These are phyloP conservation scores for Cardamine chenopodiifolia DNA, from an alignment of 345 rosid genomes.

Conservation along the genomic window DNA sequence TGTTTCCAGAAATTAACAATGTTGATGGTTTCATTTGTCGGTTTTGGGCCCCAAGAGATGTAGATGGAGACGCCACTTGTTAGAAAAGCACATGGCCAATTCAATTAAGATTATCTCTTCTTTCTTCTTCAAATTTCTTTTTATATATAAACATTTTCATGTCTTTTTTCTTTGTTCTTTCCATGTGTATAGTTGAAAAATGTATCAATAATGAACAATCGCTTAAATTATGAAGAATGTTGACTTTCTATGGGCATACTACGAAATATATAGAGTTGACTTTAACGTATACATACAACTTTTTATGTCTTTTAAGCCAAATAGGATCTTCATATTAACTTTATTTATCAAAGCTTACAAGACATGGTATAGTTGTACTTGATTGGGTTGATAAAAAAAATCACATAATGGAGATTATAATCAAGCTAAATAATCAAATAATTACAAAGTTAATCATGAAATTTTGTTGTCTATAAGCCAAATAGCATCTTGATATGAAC, in stretches of 20 bases:
- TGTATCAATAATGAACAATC: background rate
- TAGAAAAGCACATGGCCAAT: slow-evolving; percentile 31
- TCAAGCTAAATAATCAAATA: background rate
- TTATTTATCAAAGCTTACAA: background rate
- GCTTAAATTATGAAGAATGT: background rate
- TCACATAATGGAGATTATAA: slow-evolving; percentile 1
- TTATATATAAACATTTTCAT: background rate
- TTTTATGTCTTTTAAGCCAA: background rate
- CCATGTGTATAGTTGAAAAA: slow-evolving; percentile 23
- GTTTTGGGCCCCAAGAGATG: slow-evolving; percentile 11
- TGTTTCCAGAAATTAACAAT: background rate
- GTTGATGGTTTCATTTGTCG: slow-evolving; percentile 17
- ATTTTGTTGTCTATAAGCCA: background rate
- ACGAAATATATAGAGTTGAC: background rate
- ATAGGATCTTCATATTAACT: background rate
- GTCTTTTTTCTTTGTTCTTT: background rate
- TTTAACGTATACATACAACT: background rate
- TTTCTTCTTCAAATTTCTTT: background rate
- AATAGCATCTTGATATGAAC: background rate
- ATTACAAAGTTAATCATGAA: slow-evolving; percentile 18
- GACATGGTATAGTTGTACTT: slow-evolving; percentile 10
- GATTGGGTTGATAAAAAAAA: background rate
- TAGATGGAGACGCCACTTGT: slow-evolving; percentile 26
- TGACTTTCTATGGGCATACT: slow-evolving; percentile 13
- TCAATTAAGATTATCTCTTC: slow-evolving; percentile 26